These are phyloP conservation scores for Myxozyma kluyveri DNA, from an alignment of 805 yeast species.

Conservation along the genomic window DNA sequence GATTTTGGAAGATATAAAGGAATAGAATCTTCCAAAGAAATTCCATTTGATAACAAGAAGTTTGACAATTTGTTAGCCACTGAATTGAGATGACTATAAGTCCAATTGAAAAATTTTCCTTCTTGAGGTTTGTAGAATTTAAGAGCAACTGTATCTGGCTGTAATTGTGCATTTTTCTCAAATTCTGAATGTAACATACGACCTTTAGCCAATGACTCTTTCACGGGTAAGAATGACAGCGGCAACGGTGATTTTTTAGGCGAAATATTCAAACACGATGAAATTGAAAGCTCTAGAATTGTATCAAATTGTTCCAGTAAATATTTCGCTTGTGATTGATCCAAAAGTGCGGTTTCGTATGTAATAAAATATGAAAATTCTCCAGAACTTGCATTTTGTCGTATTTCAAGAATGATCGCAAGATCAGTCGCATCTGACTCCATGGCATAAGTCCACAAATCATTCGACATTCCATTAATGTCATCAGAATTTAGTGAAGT, in stretches of 20 bases:
- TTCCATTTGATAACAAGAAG: neutral
- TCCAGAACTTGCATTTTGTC: neutral
- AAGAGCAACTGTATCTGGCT: conserved; percentile 17
- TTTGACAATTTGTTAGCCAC: conserved; percentile 14
- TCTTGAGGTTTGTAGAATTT: conserved; percentile 17
- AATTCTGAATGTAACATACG: conserved; percentile 18
- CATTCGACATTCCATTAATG: conserved; percentile 11
- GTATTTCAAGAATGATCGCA: conserved; percentile 13
- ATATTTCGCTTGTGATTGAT: neutral
- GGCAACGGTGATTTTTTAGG: no score
- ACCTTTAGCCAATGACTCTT: neutral
- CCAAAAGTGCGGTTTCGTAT: conserved; percentile 12
- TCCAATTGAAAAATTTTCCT: conserved; percentile 7
- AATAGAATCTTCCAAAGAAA: conserved; percentile 16
- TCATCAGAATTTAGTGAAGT: neutral
- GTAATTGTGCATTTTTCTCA: conserved; percentile 1
- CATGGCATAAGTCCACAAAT: conserved; percentile 7
- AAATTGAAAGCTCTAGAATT: neutral
- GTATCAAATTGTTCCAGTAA: conserved; percentile 6
- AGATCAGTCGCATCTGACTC: conserved; percentile 22
- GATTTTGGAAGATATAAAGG: conserved; percentile 23
- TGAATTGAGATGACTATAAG: conserved; percentile 14
- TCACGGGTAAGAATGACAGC: neutral
- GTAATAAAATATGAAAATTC: conserved; percentile 4
- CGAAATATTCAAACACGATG: neutral